These are phyloP conservation scores for Neckera pumila DNA, from an alignment of 225 moss, liverwort and hornwort genomes.

Conservation along the genomic window DNA sequence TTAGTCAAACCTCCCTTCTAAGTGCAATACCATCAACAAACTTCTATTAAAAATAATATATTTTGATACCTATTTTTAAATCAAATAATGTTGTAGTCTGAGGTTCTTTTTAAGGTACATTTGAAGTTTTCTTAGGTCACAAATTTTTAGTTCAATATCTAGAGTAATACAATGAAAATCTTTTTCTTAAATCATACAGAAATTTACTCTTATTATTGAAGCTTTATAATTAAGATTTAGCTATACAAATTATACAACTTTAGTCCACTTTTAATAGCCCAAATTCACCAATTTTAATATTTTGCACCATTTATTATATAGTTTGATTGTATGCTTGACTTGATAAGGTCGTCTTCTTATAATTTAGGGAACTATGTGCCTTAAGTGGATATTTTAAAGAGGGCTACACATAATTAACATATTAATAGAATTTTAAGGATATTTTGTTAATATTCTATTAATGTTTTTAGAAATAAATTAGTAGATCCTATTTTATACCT, in stretches of 20 bases:
- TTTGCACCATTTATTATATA: too few relatives aligned
- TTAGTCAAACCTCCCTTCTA: rapidly evolving
- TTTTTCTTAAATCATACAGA: not conserved
- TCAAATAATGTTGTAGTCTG: not conserved
- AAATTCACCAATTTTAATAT: not conserved
- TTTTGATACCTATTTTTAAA: not conserved
- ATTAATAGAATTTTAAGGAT: too few relatives aligned
- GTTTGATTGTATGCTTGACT: not conserved
- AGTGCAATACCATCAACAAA: not conserved
- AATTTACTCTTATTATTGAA: too few relatives aligned
- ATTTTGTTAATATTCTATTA: not conserved
- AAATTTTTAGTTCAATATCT: not conserved
- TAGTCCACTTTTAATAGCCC: too few relatives aligned
- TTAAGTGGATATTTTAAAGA: not conserved
- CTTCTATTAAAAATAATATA: not conserved
- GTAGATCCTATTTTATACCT: not conserved
- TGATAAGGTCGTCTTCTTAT: rapidly evolving
- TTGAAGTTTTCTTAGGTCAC: rapidly evolving
- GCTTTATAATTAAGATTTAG: not conserved
- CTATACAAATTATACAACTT: too few relatives aligned
- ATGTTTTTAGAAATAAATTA: not conserved
- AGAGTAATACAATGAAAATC: not conserved
- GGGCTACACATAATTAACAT: rapidly evolving
- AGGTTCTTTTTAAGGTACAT: not conserved
- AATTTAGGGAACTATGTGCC: not conserved